These are phyloP conservation scores for Suillus hirtellus DNA, from an alignment of 768 basidiomycete species.

Conservation along the genomic window DNA sequence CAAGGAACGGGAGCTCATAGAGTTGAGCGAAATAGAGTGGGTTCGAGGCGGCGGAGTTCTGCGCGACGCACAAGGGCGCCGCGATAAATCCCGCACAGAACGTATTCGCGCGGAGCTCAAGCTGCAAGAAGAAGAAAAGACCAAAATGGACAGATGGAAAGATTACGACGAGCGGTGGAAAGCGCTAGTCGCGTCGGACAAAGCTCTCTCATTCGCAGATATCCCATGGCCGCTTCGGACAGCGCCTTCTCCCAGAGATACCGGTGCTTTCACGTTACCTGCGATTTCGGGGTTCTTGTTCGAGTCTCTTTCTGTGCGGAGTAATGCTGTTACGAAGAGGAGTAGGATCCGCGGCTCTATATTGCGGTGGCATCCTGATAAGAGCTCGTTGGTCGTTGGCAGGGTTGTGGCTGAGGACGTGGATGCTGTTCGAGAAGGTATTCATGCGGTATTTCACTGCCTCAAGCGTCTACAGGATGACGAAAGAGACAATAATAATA, in stretches of 20 bases:
- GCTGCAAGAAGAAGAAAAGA: slow-evolving; percentile 43
- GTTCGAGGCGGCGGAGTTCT: slow-evolving; percentile 59
- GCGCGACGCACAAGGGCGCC: slow-evolving; percentile 47
- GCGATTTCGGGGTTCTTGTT: slow-evolving; percentile 53
- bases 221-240: slow-evolving; percentile 63
- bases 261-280: slow-evolving; percentile 37
- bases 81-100: slow-evolving; percentile 53
- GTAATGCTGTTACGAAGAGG: slow-evolving; percentile 43
- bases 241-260: slow-evolving; percentile 17
- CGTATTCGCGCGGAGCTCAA: slow-evolving; percentile 48
- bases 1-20: slow-evolving; percentile 42
- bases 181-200: slow-evolving; percentile 32
- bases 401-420: slow-evolving; percentile 46
- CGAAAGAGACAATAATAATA: slow-evolving; percentile 21
- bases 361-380: slow-evolving; percentile 71
- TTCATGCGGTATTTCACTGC: slow-evolving; percentile 42
- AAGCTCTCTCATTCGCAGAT: slow-evolving; percentile 44
- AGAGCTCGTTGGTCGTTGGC: slow-evolving; percentile 46
- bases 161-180: slow-evolving; percentile 56
- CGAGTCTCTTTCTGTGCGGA: slow-evolving; percentile 43
- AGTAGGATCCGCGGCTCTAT: slow-evolving; percentile 60
- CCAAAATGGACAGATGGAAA: slow-evolving; percentile 46
- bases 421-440: slow-evolving; percentile 46
- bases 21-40: slow-evolving; percentile 58
- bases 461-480: slow-evolving; percentile 36